These are phyloP conservation scores for Penicillium silybi DNA, from an alignment of 495 filamentous ascomycete species.

Conservation along the genomic window DNA sequence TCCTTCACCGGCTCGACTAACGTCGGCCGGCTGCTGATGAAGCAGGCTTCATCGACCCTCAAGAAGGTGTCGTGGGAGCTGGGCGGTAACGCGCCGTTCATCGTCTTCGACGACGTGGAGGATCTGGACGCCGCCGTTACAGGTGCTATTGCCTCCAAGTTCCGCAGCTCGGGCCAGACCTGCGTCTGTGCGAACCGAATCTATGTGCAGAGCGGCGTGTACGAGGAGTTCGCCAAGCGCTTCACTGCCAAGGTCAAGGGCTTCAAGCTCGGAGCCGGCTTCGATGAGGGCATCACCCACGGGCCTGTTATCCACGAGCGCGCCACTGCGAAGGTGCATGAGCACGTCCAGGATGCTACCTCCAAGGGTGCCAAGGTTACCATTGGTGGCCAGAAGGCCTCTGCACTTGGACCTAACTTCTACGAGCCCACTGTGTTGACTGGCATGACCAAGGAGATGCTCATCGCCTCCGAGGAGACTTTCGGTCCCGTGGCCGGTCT, in stretches of 20 bases:
- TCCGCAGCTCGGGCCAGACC: conserved; percentile 83
- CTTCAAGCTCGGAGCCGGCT: conserved; percentile 77
- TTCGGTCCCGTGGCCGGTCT: conserved; percentile 83
- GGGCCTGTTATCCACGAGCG: conserved; percentile 78
- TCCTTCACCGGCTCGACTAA: conserved; percentile 86
- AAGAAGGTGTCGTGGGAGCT: conserved; percentile 88
- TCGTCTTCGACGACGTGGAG: conserved; percentile 83
- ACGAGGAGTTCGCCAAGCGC: conserved; percentile 67
- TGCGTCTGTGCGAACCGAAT: conserved; percentile 89
- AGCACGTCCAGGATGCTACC: conserved; percentile 73
- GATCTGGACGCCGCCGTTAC: conserved; percentile 73
- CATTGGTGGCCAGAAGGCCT: conserved; percentile 63
- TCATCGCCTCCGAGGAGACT: conserved; percentile 73
- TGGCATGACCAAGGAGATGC: conserved; percentile 78
- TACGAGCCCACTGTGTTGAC: conserved; percentile 78
- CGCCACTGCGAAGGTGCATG: conserved; percentile 70
- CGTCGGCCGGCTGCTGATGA: conserved; percentile 86
- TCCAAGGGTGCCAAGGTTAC: conserved; percentile 69
- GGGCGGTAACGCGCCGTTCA: conserved; percentile 89
- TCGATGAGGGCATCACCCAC: conserved; percentile 66
- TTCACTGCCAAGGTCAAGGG: conserved; percentile 70
- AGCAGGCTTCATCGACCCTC: conserved; percentile 72
- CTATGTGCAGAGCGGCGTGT: conserved; percentile 75
- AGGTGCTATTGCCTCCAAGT: conserved; percentile 75
- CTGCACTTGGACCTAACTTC: conserved; percentile 69